Conservation (phyloP, 2,329 filamentous ascomycete genomes). For the Westerdykella aurantiaca region DNA sequence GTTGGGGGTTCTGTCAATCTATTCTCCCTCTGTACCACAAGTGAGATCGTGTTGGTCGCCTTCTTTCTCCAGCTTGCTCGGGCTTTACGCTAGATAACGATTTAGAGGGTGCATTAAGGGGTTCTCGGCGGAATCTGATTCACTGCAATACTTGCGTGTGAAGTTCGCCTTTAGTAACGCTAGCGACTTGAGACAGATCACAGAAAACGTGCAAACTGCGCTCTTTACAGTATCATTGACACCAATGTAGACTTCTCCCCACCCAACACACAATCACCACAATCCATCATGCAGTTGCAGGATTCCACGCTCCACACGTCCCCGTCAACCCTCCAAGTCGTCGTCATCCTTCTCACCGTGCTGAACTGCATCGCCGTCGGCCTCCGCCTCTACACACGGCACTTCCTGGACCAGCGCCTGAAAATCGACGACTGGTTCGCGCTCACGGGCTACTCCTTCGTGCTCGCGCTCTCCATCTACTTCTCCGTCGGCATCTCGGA, state of each 20-base stretch:
- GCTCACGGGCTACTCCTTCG: background rate
- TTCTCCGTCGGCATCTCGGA: conserved; percentile 1
- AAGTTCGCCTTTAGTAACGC: background rate
- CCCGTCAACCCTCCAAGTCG: background rate
- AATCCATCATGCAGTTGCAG: no score
- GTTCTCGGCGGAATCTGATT: no score
- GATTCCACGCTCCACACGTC: background rate
- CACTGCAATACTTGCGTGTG: no score
- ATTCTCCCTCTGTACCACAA: no score
- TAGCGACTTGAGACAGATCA: background rate
- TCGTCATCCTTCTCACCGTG: background rate
- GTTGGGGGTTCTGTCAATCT: no score
- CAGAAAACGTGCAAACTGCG: background rate
- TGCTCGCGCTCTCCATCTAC: conserved; percentile 1
- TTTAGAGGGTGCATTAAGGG: no score
- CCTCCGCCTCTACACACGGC: background rate
- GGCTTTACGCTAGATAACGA: no score
- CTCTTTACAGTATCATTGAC: background rate
- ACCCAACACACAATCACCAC: no score
- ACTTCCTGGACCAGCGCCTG: background rate
- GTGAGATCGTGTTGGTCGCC: no score
- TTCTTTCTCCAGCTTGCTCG: no score
- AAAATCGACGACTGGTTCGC: conserved; percentile 2
- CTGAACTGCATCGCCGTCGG: background rate
- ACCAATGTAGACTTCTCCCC: background rate